Evolutionary conservation across 2,329 filamentous ascomycete genomes (phyloP).

Genomic region (Blastomyces silverae): DNA sequence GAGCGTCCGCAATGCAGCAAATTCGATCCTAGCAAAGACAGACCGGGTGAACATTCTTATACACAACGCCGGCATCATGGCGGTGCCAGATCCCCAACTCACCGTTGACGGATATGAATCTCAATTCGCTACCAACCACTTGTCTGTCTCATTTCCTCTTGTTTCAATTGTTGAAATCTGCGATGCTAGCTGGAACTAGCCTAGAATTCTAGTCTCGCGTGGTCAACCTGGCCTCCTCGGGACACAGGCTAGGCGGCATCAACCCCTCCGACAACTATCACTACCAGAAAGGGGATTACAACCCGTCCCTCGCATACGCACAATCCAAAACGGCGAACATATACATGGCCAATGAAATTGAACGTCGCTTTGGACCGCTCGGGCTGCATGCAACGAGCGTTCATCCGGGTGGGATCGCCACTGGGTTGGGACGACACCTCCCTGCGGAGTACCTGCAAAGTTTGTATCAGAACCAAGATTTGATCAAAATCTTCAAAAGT

Average conservation of each 20-base stretch:
- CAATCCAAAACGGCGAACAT: constrained; percentile 49
- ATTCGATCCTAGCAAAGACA: constrained; percentile 26
- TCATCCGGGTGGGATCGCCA: neutral
- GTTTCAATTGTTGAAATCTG: constrained; percentile 26
- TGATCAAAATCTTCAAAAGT: constrained; percentile 28
- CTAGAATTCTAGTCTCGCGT: constrained; percentile 43
- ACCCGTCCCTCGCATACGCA: constrained; percentile 40
- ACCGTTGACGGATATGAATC: constrained; percentile 37
- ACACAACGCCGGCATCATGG: constrained; percentile 42
- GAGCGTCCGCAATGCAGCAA: constrained; percentile 28
- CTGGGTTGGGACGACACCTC: neutral
- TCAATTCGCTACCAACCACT: constrained; percentile 30
- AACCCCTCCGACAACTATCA: constrained; percentile 36
- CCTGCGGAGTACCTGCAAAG: neutral
- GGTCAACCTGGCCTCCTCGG: constrained; percentile 42
- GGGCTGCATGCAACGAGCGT: constrained; percentile 43
- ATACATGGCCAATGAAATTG: constrained; percentile 47
- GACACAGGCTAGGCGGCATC: constrained; percentile 35
- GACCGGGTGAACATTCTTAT: constrained; percentile 39
- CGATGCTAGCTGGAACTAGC: constrained; percentile 24
- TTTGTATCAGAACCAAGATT: constrained; percentile 26
- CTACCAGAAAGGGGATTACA: constrained; percentile 32
- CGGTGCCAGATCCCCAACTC: constrained; percentile 23
- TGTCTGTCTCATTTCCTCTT: constrained; percentile 35
- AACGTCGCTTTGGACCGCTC: constrained; percentile 42